Percentiles rank a stretch among this genome's conserved stretches.
phyloP scores from a whole-genome alignment of 139 green algal species.

The Ulvella scutata region DNA sequence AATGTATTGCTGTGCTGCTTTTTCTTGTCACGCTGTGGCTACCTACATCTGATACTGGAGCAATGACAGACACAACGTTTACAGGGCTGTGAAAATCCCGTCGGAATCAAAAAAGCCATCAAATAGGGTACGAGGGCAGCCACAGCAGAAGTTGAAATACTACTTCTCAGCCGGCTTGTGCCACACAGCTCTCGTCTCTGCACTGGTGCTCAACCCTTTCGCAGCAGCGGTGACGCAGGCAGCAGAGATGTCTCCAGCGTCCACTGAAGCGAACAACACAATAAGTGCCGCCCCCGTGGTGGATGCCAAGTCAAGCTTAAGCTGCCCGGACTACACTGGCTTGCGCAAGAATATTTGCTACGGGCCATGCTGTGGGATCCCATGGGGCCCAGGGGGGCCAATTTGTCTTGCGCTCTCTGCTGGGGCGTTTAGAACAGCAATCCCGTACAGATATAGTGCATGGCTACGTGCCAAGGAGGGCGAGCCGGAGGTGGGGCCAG shows the following conservation, averaged over 20 bases:
- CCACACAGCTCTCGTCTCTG: neutral
- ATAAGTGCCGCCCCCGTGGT: neutral
- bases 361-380: neutral
- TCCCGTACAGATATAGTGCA: neutral
- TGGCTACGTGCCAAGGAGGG: neutral
- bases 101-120: neutral
- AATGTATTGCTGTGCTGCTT: too few species aligned
- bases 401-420: neutral
- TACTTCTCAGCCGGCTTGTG: neutral
- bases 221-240: neutral
- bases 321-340: too few species aligned
- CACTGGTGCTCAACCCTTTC: neutral
- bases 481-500: neutral
- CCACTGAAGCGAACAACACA: neutral
- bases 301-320: too few species aligned
- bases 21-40: too few species aligned
- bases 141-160: neutral
- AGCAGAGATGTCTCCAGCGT: neutral
- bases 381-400: neutral
- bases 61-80: neutral
- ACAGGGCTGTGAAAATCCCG: neutral
- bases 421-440: neutral
- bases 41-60: neutral
- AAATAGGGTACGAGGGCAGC: neutral
- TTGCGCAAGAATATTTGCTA: slow-evolving; percentile 2